Evolutionary conservation across 1,284 basidiomycete species (phyloP).

Genomic region (Papiliotrema laurentii): DNA sequence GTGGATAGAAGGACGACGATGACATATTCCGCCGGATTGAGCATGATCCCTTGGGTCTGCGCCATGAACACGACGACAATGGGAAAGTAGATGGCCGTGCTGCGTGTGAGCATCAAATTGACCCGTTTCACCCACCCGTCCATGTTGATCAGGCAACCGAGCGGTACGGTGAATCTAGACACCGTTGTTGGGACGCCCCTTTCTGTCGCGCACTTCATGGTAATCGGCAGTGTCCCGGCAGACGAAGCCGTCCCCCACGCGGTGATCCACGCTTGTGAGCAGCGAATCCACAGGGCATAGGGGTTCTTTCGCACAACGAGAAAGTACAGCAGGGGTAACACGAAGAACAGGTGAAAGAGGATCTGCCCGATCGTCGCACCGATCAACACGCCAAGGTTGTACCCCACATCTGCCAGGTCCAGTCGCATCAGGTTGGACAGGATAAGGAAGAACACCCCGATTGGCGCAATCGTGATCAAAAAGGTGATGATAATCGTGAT

Average conservation of each 20-base stretch:
- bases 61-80: conserved; percentile 6
- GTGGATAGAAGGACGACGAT: conserved; percentile 8
- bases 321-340: not conserved
- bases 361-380: not conserved
- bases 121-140: conserved; percentile 1
- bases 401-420: not conserved
- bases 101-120: not conserved
- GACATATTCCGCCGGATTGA: conserved; percentile 4
- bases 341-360: not conserved
- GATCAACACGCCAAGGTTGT: conserved; percentile 1
- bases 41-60: conserved; percentile 2
- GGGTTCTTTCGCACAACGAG: not conserved
- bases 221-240: conserved; percentile 3
- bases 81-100: conserved; percentile 8
- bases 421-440: conserved; percentile 3
- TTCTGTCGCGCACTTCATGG: conserved; percentile 2
- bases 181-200: not conserved
- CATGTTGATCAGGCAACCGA: conserved; percentile 6
- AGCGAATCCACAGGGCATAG: not conserved
- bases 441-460: conserved; percentile 5
- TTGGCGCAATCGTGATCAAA: not conserved
- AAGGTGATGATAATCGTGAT: conserved; percentile 1
- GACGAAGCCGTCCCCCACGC: conserved; percentile 6
- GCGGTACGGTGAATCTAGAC: conserved; percentile 1
- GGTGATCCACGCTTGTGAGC: conserved; percentile 1